Conservation (phyloP, 441 rosid genomes). For the Raphanus hybrid region DNA sequence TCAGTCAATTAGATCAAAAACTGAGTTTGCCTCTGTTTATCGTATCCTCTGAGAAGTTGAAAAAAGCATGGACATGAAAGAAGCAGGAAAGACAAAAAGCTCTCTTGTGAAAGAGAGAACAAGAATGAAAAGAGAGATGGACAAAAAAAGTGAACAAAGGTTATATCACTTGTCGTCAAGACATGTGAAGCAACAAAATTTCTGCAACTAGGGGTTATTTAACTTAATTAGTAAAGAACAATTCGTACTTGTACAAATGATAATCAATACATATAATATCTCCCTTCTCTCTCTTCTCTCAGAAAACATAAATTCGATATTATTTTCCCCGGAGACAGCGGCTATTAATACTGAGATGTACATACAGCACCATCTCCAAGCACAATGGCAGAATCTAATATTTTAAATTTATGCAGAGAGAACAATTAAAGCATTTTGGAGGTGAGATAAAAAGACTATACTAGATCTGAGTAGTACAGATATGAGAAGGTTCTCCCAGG, state of each 20-base stretch:
- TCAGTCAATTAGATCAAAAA: conserved; percentile 33
- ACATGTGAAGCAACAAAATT: conserved; percentile 5
- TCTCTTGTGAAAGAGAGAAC: conserved; percentile 28
- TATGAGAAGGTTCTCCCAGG: conserved; percentile 83
- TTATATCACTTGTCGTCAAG: conserved; percentile 19
- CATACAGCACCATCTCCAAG: conserved; percentile 58
- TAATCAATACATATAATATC: conserved; percentile 2
- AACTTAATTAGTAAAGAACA: conserved; percentile 27
- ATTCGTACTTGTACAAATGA: conserved; percentile 6
- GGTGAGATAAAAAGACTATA: conserved; percentile 37
- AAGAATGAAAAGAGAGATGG: conserved; percentile 36
- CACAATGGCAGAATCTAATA: conserved; percentile 35
- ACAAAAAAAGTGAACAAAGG: conserved; percentile 31
- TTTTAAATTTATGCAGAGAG: conserved; percentile 17
- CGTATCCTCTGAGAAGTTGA: conserved; percentile 31
- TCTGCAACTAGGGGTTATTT: conserved; percentile 14
- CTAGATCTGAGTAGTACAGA: conserved; percentile 45
- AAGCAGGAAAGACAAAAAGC: conserved; percentile 27
- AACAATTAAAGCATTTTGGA: conserved; percentile 41
- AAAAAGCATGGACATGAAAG: conserved; percentile 29
- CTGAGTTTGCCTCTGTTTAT: conserved; percentile 32
- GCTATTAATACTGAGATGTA: conserved; percentile 72
- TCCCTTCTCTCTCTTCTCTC: conserved; percentile 12
- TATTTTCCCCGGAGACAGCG: conserved; percentile 64
- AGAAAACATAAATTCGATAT: conserved; percentile 38